Percentiles rank a stretch among this genome's conserved stretches.
These are phyloP conservation scores for Peterozyma toletana DNA, from an alignment of 805 yeast genomes.

Conservation along the genomic window DNA sequence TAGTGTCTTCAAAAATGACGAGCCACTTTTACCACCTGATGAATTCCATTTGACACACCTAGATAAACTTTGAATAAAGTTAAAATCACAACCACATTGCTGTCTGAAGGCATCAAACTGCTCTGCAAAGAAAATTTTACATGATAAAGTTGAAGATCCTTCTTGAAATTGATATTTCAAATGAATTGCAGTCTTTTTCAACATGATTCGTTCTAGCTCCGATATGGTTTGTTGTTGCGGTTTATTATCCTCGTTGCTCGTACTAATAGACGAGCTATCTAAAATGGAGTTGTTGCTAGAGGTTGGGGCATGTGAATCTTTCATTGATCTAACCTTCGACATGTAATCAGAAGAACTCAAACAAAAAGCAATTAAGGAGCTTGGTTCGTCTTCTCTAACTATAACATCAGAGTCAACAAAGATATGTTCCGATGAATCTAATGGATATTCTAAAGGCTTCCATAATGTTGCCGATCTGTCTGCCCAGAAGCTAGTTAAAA, in stretches of 20 bases:
- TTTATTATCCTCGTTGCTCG: constrained; percentile 1
- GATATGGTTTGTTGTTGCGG: constrained; percentile 10
- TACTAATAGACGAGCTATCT: constrained; percentile 6
- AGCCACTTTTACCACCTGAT: constrained; percentile 94
- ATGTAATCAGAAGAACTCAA: constrained; percentile 78
- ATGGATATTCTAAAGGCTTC: constrained; percentile 86
- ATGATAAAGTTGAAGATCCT: constrained; percentile 73
- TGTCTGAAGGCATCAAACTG: constrained; percentile 92
- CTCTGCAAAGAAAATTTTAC: constrained; percentile 92
- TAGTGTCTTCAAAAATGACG: constrained; percentile 84
- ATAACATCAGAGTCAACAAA: constrained; percentile 92
- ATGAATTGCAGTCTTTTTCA: constrained; percentile 81
- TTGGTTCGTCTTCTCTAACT: constrained; percentile 94
- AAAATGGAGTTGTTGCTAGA: neutral
- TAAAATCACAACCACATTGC: constrained; percentile 70
- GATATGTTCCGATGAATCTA: constrained; percentile 75
- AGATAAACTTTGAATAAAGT: constrained; percentile 82
- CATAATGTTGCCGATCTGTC: constrained; percentile 93
- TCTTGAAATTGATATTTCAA: constrained; percentile 88
- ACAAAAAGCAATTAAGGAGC: constrained; percentile 90
- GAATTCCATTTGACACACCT: constrained; percentile 95
- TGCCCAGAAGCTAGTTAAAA: constrained; percentile 92
- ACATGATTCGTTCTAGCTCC: constrained; percentile 60
- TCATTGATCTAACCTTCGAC: constrained; percentile 16
- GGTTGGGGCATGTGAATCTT: constrained; percentile 6